Conservation (phyloP, 495 filamentous ascomycete genomes). For the Gamarada debralockiae region DNA sequence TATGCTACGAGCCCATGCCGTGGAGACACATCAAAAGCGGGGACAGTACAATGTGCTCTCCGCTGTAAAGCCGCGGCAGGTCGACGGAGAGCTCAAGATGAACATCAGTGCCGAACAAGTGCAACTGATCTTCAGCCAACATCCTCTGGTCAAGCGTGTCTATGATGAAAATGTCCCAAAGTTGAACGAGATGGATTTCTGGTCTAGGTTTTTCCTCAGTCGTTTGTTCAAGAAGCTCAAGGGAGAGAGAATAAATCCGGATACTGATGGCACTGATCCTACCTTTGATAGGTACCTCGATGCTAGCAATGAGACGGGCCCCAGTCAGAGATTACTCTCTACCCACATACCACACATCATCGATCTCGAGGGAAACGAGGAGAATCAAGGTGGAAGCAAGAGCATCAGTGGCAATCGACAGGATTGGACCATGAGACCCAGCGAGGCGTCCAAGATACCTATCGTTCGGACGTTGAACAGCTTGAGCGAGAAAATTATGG, state of each 20-base stretch:
- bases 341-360: conserved; percentile 80
- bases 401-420: conserved; percentile 67
- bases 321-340: conserved; percentile 45
- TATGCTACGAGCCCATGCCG: conserved; percentile 82
- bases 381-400: conserved; percentile 63
- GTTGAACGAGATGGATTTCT: conserved; percentile 75
- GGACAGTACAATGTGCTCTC: conserved; percentile 92
- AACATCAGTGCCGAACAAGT: conserved; percentile 91
- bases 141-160: conserved; percentile 83
- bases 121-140: conserved; percentile 85
- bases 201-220: conserved; percentile 88
- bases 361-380: conserved; percentile 90
- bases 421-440: conserved; percentile 82
- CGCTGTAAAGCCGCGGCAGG: conserved; percentile 75
- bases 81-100: conserved; percentile 72
- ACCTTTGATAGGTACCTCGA: conserved; percentile 83
- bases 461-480: conserved; percentile 84
- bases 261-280: conserved; percentile 66
- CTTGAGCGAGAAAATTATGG: conserved; percentile 86
- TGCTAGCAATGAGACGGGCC: conserved; percentile 53
- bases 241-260: conserved; percentile 70
- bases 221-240: conserved; percentile 86
- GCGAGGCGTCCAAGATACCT: conserved; percentile 59
- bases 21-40: conserved; percentile 77
- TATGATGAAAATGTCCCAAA: conserved; percentile 94